Percentiles rank a stretch among this genome's conserved stretches.
phyloP scores from a whole-genome alignment of 2,329 filamentous ascomycete species.

The Metarhizium guizhouense region DNA sequence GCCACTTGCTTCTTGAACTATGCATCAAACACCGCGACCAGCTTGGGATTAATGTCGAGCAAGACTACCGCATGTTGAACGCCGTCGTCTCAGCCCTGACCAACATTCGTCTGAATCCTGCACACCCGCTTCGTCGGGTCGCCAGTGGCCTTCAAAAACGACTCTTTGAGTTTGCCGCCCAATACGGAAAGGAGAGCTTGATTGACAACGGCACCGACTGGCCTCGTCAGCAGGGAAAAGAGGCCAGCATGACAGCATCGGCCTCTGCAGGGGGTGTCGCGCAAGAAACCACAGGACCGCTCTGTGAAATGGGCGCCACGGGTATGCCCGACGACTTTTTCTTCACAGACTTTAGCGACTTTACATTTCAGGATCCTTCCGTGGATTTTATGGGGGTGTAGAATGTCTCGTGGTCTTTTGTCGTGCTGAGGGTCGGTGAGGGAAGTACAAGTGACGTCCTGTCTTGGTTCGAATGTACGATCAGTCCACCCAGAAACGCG shows the following conservation, averaged over 20 bases:
- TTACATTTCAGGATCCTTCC: neutral
- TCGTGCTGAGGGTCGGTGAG: neutral
- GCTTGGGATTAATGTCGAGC: constrained; percentile 1
- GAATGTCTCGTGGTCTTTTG: neutral
- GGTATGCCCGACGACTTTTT: neutral
- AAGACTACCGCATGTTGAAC: constrained; percentile 1
- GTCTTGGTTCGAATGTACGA: neutral
- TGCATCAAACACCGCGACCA: constrained; percentile 2
- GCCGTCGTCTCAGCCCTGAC: neutral
- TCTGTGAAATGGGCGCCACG: neutral
- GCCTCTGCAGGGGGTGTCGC: neutral
- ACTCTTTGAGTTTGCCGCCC: constrained; percentile 2
- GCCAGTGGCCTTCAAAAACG: constrained; percentile 1
- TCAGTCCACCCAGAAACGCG: constrained; percentile 18
- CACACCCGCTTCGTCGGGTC: constrained; percentile 2
- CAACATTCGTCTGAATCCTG: neutral
- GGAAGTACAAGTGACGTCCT: neutral
- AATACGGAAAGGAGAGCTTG: constrained; percentile 3
- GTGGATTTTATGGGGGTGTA: neutral
- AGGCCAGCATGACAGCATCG: neutral
- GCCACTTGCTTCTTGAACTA: constrained; percentile 5
- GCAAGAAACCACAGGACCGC: neutral
- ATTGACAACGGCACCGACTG: neutral
- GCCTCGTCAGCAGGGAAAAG: neutral
- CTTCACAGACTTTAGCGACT: neutral